Base-by-base conservation (phyloP, 805 yeast species). In the Saccharomyces kudriavzevii region DNA sequence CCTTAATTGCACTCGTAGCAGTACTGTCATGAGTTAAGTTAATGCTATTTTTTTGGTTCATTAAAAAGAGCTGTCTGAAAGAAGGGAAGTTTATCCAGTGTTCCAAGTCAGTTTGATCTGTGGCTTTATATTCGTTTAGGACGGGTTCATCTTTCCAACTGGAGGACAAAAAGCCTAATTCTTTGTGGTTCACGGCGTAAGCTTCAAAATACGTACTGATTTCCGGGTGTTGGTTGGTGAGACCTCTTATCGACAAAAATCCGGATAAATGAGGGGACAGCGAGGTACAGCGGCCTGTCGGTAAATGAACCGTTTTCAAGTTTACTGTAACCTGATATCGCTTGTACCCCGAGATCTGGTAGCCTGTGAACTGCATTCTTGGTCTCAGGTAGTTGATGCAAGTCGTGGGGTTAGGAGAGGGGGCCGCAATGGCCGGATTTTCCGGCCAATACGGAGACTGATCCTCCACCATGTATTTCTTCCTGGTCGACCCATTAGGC, bases 191-290 rank as follows among this genome's bases (percentile, higher is more conserved):
- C 10, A 66, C 69, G 1, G 68, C 66, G 52, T 53, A 66, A 6
- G 64, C 85, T 60, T 80, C 83, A 71, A 87, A 87, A 64, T 80
- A 85, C 1, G 94, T 87, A n/a, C 84, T 78, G 56, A 87, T 84
- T 60, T 83, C 82, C 1, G 90, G 89, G 60, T 83, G 78, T 27
- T 80, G 73, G 51, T 77, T 80, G 0, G 92, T 85, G 43, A 87
- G 71, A 2, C 90, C 89, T 48, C 79, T 74, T 51, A 87, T 87
- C 49, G 84, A 82, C 48, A 87, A 70, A 56, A 80, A 83, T 1
- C 95, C 95, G 4, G 84, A 72, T 28, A 81, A 49, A 51, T 68
- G 72, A 46, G 66, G 72, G 11, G 60, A 40, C 74, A 74, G 49
- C 66, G 72, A 22, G 28, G 17, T 17, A 8, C 31, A 14, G 35